Evolutionary conservation across 352 stramenopile genomes (phyloP), one percentile per base, ranked within the genome.

Genomic region (Pythium myriotylum): DNA sequence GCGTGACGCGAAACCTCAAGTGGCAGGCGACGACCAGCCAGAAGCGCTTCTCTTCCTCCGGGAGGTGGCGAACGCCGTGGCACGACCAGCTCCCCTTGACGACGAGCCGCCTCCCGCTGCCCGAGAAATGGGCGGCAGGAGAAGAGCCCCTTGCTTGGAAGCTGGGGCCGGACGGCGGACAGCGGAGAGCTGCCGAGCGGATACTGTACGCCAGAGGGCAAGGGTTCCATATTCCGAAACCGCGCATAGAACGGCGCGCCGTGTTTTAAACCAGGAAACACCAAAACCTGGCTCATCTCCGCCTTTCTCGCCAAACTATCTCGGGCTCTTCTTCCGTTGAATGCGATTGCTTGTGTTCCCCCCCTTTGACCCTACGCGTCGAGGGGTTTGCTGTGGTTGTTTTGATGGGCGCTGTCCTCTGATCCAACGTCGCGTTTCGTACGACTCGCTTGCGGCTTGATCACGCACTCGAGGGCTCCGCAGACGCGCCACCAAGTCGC

Each of bases 181-280:
- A 59, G 35, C 29, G 22, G 12, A 19, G 6, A 17, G 6, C 22
- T 33, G 23, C 51, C 23, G 39, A 16, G n/a, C 17, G 3, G 13
- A 49, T 39, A 37, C 33, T 41, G 35, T 49, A 59, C 51, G 51
- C 51, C 39, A 49, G 51, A 59, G 51, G 39, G 51, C 23, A 41
- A 59, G 51, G 51, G 51, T 48, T 59, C 39, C 20, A 59, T 50
- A 40, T 59, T 41, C 8, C 47, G 20, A n/a, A 6, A 39, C 37
- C 35, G 29, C 37, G 29, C 37, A 46, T 40, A 59, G 51, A 59
- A 59, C 39, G 24, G 35, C 5, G 14, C 14, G 17, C 3, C 13
- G 24, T 17, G 37, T 43, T 17, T 43, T 43, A 17, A 43, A 43
- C 13, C 37, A 4, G 19, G 45, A 16, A 39, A 16, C 33, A 16